Conservation (phyloP, 768 basidiomycete genomes). For the Suillus cothurnatus region DNA sequence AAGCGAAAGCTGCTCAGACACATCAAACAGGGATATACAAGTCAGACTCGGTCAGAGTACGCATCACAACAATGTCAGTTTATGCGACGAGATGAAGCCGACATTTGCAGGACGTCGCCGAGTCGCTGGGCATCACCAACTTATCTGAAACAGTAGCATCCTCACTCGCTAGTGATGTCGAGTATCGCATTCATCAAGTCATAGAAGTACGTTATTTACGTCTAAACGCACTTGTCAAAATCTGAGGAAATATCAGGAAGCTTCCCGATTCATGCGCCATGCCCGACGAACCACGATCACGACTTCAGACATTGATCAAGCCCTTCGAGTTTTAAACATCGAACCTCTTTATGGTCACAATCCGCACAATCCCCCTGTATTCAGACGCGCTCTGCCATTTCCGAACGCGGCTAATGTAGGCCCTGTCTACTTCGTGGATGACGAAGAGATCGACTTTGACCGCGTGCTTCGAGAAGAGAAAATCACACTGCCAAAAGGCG, state of each 20-base stretch:
- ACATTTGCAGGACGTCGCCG: constrained; percentile 79
- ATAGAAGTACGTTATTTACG: constrained; percentile 63
- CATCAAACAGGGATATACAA: constrained; percentile 66
- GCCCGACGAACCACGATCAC: constrained; percentile 88
- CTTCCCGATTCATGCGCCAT: constrained; percentile 95
- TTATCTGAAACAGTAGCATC: constrained; percentile 80
- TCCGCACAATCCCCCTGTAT: constrained; percentile 34
- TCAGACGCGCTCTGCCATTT: constrained; percentile 49
- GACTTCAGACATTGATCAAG: constrained; percentile 90
- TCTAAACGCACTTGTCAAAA: neutral
- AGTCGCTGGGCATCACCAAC: constrained; percentile 75
- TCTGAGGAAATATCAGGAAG: constrained; percentile 54
- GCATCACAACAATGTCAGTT: constrained; percentile 19
- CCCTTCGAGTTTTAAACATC: constrained; percentile 91
- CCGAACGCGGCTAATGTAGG: constrained; percentile 51
- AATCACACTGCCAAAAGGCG: constrained; percentile 76
- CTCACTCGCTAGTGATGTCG: constrained; percentile 91
- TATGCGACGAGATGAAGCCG: constrained; percentile 13
- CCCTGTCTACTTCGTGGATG: constrained; percentile 90
- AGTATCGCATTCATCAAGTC: constrained; percentile 94
- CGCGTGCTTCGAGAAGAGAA: constrained; percentile 87
- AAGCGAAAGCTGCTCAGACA: constrained; percentile 46
- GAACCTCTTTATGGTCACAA: constrained; percentile 85
- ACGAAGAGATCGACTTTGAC: constrained; percentile 97
- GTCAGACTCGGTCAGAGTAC: constrained; percentile 62